Conservation (phyloP, 225 moss, liverwort and hornwort genomes). For the Bryum argenteum region DNA sequence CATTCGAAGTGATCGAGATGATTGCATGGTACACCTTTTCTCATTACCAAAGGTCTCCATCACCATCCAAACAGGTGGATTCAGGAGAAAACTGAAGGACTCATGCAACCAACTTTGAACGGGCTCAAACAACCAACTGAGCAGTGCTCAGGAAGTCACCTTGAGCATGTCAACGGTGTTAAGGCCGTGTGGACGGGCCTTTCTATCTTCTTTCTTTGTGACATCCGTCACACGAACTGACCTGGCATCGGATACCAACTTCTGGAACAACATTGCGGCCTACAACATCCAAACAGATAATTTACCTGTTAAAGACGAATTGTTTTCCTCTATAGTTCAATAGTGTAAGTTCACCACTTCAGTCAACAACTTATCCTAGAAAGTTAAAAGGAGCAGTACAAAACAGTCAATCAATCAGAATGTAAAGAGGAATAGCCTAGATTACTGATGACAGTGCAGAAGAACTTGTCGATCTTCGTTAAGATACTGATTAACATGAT, state of each 20-base stretch:
- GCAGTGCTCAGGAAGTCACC: slow-evolving; percentile 50
- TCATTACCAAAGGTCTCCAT: slow-evolving; percentile 13
- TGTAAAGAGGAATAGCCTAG: slow-evolving; percentile 9
- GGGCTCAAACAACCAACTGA: slow-evolving; percentile 6
- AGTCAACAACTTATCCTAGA: slow-evolving; percentile 13
- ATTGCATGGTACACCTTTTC: not conserved
- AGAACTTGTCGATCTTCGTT: slow-evolving; percentile 11
- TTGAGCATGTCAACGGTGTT: slow-evolving; percentile 99
- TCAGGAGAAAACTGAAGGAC: slow-evolving; percentile 7
- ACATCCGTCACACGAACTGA: slow-evolving; percentile 76
- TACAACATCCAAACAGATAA: slow-evolving; percentile 38
- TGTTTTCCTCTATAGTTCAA: slow-evolving; percentile 15
- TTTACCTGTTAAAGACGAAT: not conserved
- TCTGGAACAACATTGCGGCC: slow-evolving; percentile 83
- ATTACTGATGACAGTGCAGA: not conserved
- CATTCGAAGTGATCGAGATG: slow-evolving; percentile 18
- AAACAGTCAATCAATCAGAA: slow-evolving; percentile 11
- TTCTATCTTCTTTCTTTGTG: slow-evolving; percentile 86
- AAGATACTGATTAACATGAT: slow-evolving; percentile 1
- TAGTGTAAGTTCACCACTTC: slow-evolving; percentile 9
- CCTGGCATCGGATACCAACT: slow-evolving; percentile 76
- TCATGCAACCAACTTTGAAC: slow-evolving; percentile 15
- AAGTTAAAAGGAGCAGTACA: slow-evolving; percentile 22
- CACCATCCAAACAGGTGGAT: slow-evolving; percentile 21
- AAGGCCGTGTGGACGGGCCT: slow-evolving; percentile 86